phyloP scores from a whole-genome alignment of 2,329 filamentous ascomycete genomes.

The Clonostachys sp. region DNA sequence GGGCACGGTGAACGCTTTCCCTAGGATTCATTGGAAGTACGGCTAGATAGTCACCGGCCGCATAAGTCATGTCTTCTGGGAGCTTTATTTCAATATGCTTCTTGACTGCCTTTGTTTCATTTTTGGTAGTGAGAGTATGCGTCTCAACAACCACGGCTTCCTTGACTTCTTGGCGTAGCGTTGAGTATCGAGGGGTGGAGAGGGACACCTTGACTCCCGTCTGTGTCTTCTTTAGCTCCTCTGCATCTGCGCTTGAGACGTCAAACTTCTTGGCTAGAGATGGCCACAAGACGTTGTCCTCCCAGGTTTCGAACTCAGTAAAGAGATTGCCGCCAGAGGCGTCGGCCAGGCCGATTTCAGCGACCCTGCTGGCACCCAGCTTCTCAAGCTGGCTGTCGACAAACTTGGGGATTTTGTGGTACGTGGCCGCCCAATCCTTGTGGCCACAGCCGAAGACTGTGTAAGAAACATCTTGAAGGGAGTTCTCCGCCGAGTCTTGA shows the following conservation, averaged over 20 bases:
- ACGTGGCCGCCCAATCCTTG: slow-evolving; percentile 51
- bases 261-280: slow-evolving; percentile 35
- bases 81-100: slow-evolving; percentile 58
- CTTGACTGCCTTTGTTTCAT: slow-evolving; percentile 41
- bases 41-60: slow-evolving; percentile 67
- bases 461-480: slow-evolving; percentile 47
- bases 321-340: slow-evolving; percentile 56
- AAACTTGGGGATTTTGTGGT: slow-evolving; percentile 56
- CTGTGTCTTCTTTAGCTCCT: slow-evolving; percentile 14
- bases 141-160: slow-evolving; percentile 53
- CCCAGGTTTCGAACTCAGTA: slow-evolving; percentile 57
- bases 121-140: slow-evolving; percentile 39
- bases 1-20: slow-evolving; percentile 52
- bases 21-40: slow-evolving; percentile 63
- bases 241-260: slow-evolving; percentile 25
- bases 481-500: slow-evolving; percentile 39
- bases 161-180: slow-evolving; percentile 53
- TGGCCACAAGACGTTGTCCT: slow-evolving; percentile 43
- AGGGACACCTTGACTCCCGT: slow-evolving; percentile 31
- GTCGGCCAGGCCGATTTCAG: slow-evolving; percentile 45
- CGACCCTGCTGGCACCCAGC: slow-evolving; percentile 15
- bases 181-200: slow-evolving; percentile 44
- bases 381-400: slow-evolving; percentile 43
- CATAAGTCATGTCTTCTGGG: slow-evolving; percentile 56
- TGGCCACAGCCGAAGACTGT: slow-evolving; percentile 65